These are phyloP conservation scores for Chalaropsis thielavioides DNA, from an alignment of 2,329 filamentous ascomycete genomes.

Conservation along the genomic window DNA sequence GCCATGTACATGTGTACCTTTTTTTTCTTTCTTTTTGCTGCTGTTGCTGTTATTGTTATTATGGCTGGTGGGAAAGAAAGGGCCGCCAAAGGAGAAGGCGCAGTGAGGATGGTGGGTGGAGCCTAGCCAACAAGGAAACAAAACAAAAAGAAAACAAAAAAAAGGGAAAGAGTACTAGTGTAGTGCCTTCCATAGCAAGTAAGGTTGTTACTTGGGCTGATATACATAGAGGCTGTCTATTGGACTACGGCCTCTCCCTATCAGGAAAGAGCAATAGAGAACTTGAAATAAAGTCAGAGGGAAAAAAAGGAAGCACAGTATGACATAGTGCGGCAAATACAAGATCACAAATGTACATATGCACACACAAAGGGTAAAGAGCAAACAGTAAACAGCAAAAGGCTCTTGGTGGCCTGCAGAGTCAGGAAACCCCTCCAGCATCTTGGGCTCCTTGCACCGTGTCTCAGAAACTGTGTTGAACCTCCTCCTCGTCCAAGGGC, in stretches of 20 bases:
- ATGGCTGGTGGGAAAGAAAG: not conserved
- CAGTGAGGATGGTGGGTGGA: not conserved
- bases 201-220: not conserved
- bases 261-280: too few relatives aligned
- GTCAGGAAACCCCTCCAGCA: not conserved
- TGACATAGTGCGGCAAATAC: too few relatives aligned
- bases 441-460: not conserved
- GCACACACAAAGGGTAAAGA: too few relatives aligned
- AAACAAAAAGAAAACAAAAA: not conserved
- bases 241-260: not conserved
- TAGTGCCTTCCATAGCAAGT: not conserved
- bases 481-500: not conserved
- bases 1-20: not conserved
- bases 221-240: too few relatives aligned
- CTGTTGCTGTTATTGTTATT: not conserved
- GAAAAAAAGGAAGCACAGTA: too few relatives aligned
- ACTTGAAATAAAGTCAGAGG: too few relatives aligned
- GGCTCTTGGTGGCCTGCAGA: too few relatives aligned
- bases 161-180: not conserved
- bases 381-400: too few relatives aligned
- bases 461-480: not conserved
- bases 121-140: not conserved
- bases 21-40: not conserved
- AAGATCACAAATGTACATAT: too few relatives aligned
- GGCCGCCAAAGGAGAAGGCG: not conserved